phyloP scores from a whole-genome alignment of 108 stramenopile species.

The Discostella pseudostelligera region DNA sequence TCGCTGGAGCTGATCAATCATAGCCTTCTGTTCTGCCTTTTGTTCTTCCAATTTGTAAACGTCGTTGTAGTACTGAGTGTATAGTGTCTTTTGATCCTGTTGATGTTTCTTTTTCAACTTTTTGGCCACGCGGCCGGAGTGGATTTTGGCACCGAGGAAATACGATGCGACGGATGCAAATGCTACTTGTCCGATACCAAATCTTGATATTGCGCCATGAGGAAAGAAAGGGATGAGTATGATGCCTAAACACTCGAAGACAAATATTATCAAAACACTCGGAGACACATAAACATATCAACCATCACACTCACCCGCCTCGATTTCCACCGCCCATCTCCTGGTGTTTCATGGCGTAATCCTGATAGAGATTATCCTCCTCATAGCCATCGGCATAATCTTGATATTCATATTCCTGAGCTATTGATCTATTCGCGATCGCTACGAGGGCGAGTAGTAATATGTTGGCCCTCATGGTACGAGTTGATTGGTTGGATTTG shows the following conservation, averaged over 20 bases:
- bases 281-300: too few species aligned
- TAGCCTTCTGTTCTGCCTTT: slow-evolving; percentile 53
- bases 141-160: slow-evolving; percentile 70
- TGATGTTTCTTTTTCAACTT: slow-evolving; percentile 72
- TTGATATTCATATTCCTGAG: slow-evolving; percentile 49
- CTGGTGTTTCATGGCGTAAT: slow-evolving; percentile 79
- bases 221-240: background rate
- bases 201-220: slow-evolving; percentile 19
- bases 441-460: slow-evolving; percentile 31
- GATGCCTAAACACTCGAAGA: background rate
- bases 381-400: slow-evolving; percentile 56
- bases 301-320: slow-evolving; percentile 51
- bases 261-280: too few species aligned
- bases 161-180: slow-evolving; percentile 56
- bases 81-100: slow-evolving; percentile 84
- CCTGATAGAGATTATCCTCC: slow-evolving; percentile 75
- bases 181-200: slow-evolving; percentile 54
- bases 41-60: slow-evolving; percentile 89
- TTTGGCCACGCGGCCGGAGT: slow-evolving; percentile 66
- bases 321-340: slow-evolving; percentile 54
- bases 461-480: slow-evolving; percentile 25
- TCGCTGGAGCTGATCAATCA: slow-evolving; percentile 58
- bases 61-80: slow-evolving; percentile 92
- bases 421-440: slow-evolving; percentile 17
- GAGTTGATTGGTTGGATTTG: background rate